Percentiles rank a stretch among this genome's conserved stretches.
These are phyloP conservation scores for Candida succiphila DNA, from an alignment of 805 yeast species.

Conservation along the genomic window DNA sequence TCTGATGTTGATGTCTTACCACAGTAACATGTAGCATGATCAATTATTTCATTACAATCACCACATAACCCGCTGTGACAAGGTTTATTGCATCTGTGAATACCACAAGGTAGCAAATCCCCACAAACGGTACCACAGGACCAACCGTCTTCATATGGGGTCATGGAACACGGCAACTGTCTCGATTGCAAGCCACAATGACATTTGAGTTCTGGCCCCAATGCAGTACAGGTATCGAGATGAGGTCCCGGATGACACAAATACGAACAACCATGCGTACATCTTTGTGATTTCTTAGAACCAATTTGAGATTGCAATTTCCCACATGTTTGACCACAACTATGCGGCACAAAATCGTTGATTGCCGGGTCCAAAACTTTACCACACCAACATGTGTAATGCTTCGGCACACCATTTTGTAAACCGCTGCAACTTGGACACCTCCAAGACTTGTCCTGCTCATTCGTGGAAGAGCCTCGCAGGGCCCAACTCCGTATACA, in stretches of 20 bases:
- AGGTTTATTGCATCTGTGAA: slow-evolving; percentile 48
- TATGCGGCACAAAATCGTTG: slow-evolving; percentile 59
- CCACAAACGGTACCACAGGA: slow-evolving; percentile 53
- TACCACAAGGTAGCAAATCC: slow-evolving; percentile 57
- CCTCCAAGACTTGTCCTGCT: slow-evolving; percentile 53
- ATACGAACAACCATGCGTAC: slow-evolving; percentile 68
- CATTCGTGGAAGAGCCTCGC: slow-evolving; percentile 58
- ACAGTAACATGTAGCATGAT: slow-evolving; percentile 61
- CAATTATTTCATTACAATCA: slow-evolving; percentile 37
- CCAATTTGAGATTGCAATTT: slow-evolving; percentile 31
- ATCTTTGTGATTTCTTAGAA: too few species aligned
- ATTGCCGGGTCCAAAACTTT: slow-evolving; percentile 56
- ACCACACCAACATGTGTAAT: slow-evolving; percentile 84
- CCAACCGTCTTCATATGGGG: slow-evolving; percentile 64
- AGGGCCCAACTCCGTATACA: slow-evolving; percentile 86
- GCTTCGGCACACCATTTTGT: slow-evolving; percentile 36
- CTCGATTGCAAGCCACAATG: slow-evolving; percentile 59
- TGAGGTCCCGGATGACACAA: slow-evolving; percentile 90
- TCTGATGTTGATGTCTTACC: slow-evolving; percentile 41
- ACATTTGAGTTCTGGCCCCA: slow-evolving; percentile 64
- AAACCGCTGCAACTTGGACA: slow-evolving; percentile 74
- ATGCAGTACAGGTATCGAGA: slow-evolving; percentile 61
- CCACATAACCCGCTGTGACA: slow-evolving; percentile 89
- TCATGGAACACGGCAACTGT: slow-evolving; percentile 65
- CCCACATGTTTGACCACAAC: slow-evolving; percentile 82